Evolutionary conservation across 2,329 filamentous ascomycete species (phyloP).

Genomic region (Cladophialophora yegresii): DNA sequence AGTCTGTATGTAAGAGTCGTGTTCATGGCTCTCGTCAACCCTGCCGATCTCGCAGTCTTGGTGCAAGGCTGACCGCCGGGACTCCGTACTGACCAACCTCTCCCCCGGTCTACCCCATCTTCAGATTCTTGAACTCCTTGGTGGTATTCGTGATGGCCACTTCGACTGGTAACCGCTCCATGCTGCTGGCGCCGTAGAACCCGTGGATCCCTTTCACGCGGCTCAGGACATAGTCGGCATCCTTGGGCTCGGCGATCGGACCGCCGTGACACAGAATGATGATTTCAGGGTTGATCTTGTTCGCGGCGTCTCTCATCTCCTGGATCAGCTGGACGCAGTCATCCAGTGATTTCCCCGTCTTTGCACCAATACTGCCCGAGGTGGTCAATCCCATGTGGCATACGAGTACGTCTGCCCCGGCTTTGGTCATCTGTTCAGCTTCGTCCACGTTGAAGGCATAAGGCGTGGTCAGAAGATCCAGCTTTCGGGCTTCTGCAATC

Average conservation of each 20-base stretch:
- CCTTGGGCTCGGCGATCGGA: slow-evolving; percentile 64
- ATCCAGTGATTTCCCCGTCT: slow-evolving; percentile 62
- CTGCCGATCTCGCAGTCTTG: background rate
- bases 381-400: slow-evolving; percentile 70
- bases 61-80: slow-evolving; percentile 4
- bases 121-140: slow-evolving; percentile 55
- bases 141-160: slow-evolving; percentile 63
- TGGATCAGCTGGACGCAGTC: slow-evolving; percentile 65
- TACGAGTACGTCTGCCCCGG: slow-evolving; percentile 67
- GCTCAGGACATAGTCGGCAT: slow-evolving; percentile 64
- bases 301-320: slow-evolving; percentile 63
- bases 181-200: slow-evolving; percentile 70
- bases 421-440: slow-evolving; percentile 62
- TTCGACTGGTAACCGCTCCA: slow-evolving; percentile 70
- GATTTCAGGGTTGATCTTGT: slow-evolving; percentile 56
- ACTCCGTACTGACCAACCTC: background rate
- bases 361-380: slow-evolving; percentile 64
- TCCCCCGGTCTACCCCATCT: slow-evolving; percentile 27
- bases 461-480: slow-evolving; percentile 67
- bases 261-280: slow-evolving; percentile 72
- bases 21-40: background rate
- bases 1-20: too few relatives aligned
- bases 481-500: slow-evolving; percentile 59
- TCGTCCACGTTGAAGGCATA: slow-evolving; percentile 69
- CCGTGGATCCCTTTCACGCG: slow-evolving; percentile 67